phyloP scores from a whole-genome alignment of 345 rosid genomes.

The sweet orange (Citrus sinensis) region DVS_A1.0 CM039162.1:612001-612500 shows the following conservation, averaged over 20 bases:
- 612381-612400: neutral
- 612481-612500: constrained; percentile 52
- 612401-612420: constrained; percentile 32
- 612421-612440: constrained; percentile 54
- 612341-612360: too few species aligned
- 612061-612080: too few species aligned
- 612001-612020: constrained; percentile 61
- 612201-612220: constrained; percentile 44
- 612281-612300: constrained; percentile 57
- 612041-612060: neutral
- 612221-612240: constrained; percentile 58
- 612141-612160: constrained; percentile 64
- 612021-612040: constrained; percentile 68
- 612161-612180: constrained; percentile 55
- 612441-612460: constrained; percentile 49
- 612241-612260: constrained; percentile 55
- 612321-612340: constrained; percentile 31
- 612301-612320: constrained; percentile 58
- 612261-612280: constrained; percentile 53
- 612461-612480: constrained; percentile 55
- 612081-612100: neutral
- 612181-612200: constrained; percentile 43
- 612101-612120: neutral
- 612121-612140: constrained; percentile 35
- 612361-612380: neutral